phyloP scores from a whole-genome alignment of 1,284 basidiomycete species.

The Earliella scabrosa region DNA sequence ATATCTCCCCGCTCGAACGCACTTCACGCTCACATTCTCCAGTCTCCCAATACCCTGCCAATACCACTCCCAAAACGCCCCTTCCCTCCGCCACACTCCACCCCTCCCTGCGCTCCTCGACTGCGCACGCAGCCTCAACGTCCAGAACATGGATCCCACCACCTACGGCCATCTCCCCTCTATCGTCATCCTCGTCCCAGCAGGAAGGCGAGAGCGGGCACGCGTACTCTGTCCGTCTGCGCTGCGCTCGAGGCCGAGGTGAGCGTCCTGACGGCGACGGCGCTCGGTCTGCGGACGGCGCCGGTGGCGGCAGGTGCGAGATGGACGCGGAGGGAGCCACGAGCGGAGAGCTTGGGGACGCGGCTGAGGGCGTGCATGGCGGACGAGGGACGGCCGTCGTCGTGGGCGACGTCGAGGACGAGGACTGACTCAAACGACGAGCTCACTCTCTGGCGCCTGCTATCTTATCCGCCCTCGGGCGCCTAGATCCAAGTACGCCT shows the following conservation, averaged over 20 bases:
- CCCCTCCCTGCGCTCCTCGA: constrained; percentile 90
- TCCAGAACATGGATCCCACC: too few relatives aligned
- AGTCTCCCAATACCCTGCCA: constrained; percentile 35
- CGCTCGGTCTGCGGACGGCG: constrained; percentile 40
- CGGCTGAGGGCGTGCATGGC: constrained; percentile 32
- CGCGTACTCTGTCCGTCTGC: constrained; percentile 66
- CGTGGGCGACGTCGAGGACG: constrained; percentile 4
- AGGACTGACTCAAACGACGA: constrained; percentile 4
- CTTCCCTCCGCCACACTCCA: constrained; percentile 87
- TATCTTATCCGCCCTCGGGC: constrained; percentile 9
- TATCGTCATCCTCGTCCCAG: constrained; percentile 90
- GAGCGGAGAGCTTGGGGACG: constrained; percentile 20
- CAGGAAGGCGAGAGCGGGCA: too few relatives aligned
- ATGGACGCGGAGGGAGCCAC: constrained; percentile 31
- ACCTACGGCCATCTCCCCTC: too few relatives aligned
- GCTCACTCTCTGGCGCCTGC: not conserved
- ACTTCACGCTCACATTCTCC: not conserved
- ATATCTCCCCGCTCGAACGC: not conserved
- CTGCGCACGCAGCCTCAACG: too few relatives aligned
- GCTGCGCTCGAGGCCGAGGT: constrained; percentile 47
- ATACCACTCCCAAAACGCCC: constrained; percentile 47
- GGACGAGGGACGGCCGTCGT: not conserved
- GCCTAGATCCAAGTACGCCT: constrained; percentile 1
- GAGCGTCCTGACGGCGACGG: constrained; percentile 42
- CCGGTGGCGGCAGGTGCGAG: constrained; percentile 47